Evolutionary conservation across 495 filamentous ascomycete genomes (phyloP).

Genomic region (Aspergillus baeticus): DNA sequence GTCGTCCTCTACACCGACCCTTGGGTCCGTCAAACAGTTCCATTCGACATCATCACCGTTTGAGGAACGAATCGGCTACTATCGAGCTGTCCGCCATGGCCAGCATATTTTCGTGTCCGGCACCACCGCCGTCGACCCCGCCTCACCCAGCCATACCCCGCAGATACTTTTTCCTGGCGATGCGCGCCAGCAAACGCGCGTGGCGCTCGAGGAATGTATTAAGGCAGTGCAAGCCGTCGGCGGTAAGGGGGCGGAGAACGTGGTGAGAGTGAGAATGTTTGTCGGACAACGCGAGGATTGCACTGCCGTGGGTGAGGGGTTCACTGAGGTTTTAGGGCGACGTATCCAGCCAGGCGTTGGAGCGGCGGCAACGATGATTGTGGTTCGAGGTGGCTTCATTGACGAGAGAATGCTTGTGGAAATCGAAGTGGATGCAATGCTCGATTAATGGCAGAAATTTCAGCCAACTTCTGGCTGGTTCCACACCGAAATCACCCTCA

Average conservation of each 20-base stretch:
- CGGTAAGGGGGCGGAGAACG: slow-evolving; percentile 34
- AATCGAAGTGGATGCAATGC: slow-evolving; percentile 46
- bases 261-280: slow-evolving; percentile 43
- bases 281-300: slow-evolving; percentile 37
- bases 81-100: slow-evolving; percentile 44
- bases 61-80: slow-evolving; percentile 45
- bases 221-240: slow-evolving; percentile 41
- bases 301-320: slow-evolving; percentile 31
- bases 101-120: slow-evolving; percentile 48
- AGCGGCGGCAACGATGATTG: slow-evolving; percentile 45
- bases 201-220: slow-evolving; percentile 40
- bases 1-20: neutral
- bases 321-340: slow-evolving; percentile 34
- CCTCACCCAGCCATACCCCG: slow-evolving; percentile 30
- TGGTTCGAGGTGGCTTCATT: slow-evolving; percentile 40
- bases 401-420: slow-evolving; percentile 47
- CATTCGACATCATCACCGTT: slow-evolving; percentile 41
- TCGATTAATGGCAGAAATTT: slow-evolving; percentile 13
- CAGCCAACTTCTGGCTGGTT: no score
- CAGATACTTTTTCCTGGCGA: slow-evolving; percentile 38
- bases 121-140: slow-evolving; percentile 41
- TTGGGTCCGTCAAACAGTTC: slow-evolving; percentile 17
- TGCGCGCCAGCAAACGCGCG: slow-evolving; percentile 37
- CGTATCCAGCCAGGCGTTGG: slow-evolving; percentile 26
- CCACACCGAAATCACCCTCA: no score